These are phyloP conservation scores for Brassica carinata DNA, from an alignment of 345 rosid species.

Conservation along the genomic window DNA sequence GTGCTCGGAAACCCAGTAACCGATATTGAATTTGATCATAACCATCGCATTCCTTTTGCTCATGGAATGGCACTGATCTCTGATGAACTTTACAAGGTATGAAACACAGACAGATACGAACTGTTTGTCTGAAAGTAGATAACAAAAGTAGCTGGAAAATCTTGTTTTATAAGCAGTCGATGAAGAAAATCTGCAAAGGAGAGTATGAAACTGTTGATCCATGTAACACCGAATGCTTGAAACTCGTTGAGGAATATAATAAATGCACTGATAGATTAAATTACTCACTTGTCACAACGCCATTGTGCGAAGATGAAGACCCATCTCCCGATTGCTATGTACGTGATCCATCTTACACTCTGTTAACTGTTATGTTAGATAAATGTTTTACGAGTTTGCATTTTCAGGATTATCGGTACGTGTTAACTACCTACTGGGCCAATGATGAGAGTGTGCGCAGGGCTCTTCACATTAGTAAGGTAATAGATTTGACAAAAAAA, in stretches of 20 bases:
- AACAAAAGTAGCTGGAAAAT: not conserved
- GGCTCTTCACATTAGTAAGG: conserved; percentile 29
- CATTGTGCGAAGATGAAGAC: conserved; percentile 37
- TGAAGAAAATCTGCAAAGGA: conserved; percentile 35
- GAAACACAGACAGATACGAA: not conserved
- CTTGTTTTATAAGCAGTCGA: conserved; percentile 11
- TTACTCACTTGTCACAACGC: not conserved
- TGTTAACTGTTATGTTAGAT: conserved; percentile 36
- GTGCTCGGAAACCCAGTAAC: conserved; percentile 63
- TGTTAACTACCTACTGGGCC: conserved; percentile 29
- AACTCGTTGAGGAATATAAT: conserved; percentile 14
- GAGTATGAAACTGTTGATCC: conserved; percentile 25
- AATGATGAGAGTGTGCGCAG: conserved; percentile 36
- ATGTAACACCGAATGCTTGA: conserved; percentile 24
- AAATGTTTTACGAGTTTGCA: conserved; percentile 16
- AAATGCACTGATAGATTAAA: conserved; percentile 19
- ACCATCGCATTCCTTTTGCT: conserved; percentile 49
- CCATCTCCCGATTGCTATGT: conserved; percentile 31
- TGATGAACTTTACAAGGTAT: conserved; percentile 58
- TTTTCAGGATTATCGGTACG: conserved; percentile 22
- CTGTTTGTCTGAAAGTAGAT: conserved; percentile 4
- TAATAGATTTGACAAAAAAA: not conserved
- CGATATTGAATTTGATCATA: conserved; percentile 31
- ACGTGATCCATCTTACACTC: conserved; percentile 21
- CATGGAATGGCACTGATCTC: conserved; percentile 61